These are phyloP conservation scores for Lotmaria passim DNA, from an alignment of 208 protist species.

Conservation along the genomic window DNA sequence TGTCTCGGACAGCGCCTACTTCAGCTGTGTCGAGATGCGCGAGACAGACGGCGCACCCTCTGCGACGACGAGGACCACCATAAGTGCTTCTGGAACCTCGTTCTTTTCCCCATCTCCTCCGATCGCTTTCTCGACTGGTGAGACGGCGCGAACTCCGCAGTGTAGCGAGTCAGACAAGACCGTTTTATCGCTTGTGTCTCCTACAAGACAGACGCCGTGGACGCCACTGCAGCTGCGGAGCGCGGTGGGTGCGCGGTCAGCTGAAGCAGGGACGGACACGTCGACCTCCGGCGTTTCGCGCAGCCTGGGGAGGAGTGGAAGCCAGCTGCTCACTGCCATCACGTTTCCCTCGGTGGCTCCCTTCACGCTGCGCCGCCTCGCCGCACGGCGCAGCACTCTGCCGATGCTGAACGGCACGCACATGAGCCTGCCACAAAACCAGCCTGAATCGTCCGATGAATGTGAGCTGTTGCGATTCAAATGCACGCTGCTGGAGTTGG, in stretches of 20 bases:
- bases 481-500: constrained; percentile 24
- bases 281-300: not conserved
- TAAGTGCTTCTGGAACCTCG: too few relatives aligned
- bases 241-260: too few relatives aligned
- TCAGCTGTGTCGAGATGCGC: constrained; percentile 1
- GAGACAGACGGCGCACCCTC: not conserved
- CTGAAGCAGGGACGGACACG: too few relatives aligned
- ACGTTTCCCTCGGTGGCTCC: constrained; percentile 2
- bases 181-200: too few relatives aligned
- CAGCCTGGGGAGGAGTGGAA: not conserved
- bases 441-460: not conserved
- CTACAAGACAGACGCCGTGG: too few relatives aligned
- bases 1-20: not conserved
- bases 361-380: constrained; percentile 19
- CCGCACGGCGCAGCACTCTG: constrained; percentile 3
- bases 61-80: too few relatives aligned
- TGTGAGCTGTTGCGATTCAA: constrained; percentile 21
- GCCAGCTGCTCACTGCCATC: constrained; percentile 6
- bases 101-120: not conserved
- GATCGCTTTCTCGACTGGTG: not conserved
- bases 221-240: too few relatives aligned
- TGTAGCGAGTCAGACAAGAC: too few relatives aligned
- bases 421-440: not conserved
- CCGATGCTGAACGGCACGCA: not conserved
- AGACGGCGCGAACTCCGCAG: too few relatives aligned